Evolutionary conservation across 352 stramenopile species (phyloP).

Genomic region (Aphanomyces stellatus): DNA sequence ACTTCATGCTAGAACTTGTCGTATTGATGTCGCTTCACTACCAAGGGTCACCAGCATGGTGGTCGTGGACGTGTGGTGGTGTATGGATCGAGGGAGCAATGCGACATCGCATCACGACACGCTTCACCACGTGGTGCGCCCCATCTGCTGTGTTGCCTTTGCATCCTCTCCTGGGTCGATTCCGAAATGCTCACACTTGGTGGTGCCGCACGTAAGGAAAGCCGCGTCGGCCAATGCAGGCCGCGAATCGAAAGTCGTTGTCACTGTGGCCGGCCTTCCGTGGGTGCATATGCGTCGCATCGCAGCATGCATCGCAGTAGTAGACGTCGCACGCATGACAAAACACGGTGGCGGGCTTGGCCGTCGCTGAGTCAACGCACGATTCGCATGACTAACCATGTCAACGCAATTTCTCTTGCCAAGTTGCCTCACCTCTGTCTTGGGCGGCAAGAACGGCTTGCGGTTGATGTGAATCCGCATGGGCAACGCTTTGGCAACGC

Average conservation of each 20-base stretch:
- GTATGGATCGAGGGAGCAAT: too few species aligned
- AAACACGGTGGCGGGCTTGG: constrained; percentile 23
- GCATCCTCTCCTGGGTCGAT: too few species aligned
- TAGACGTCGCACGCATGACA: constrained; percentile 37
- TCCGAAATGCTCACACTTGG: neutral
- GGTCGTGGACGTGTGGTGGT: too few species aligned
- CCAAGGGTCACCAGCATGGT: too few species aligned
- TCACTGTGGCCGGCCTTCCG: neutral
- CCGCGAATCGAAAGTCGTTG: neutral
- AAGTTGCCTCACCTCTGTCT: neutral
- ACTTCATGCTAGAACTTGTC: too few species aligned
- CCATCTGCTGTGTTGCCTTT: too few species aligned
- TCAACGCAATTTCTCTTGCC: constrained; percentile 25
- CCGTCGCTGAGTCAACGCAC: constrained; percentile 3
- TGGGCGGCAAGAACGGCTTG: neutral
- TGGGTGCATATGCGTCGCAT: constrained; percentile 26
- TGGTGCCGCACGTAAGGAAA: constrained; percentile 5
- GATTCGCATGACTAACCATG: constrained; percentile 21
- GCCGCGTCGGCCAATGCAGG: neutral
- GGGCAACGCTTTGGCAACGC: constrained; percentile 33
- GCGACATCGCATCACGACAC: too few species aligned
- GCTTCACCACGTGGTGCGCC: too few species aligned
- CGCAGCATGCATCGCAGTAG: constrained; percentile 44
- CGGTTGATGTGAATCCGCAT: constrained; percentile 24
- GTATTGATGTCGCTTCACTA: too few species aligned